Evolutionary conservation across 441 rosid species (phyloP).

Genomic region (Geranium incanum): DNA sequence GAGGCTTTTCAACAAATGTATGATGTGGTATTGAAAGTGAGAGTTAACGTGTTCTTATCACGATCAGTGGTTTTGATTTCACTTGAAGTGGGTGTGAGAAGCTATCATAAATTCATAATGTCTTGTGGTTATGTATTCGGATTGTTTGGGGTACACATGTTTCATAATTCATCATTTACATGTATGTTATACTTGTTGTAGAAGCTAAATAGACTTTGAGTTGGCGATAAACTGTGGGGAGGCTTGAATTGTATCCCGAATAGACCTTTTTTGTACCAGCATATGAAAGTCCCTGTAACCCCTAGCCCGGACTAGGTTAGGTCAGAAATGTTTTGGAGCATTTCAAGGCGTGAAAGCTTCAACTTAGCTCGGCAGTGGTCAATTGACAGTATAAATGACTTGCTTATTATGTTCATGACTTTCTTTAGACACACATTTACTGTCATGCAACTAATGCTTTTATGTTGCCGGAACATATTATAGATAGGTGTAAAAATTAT

Average conservation of each 20-base stretch:
- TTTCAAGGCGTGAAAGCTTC: not conserved
- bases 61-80: not conserved
- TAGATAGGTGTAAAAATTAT: too few relatives aligned
- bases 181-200: not conserved
- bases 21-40: not conserved
- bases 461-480: too few relatives aligned
- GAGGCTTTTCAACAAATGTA: too few relatives aligned
- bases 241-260: not conserved
- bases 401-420: too few relatives aligned
- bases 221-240: not conserved
- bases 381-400: too few relatives aligned
- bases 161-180: not conserved
- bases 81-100: not conserved
- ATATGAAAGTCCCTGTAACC: not conserved
- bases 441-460: too few relatives aligned
- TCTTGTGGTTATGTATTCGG: not conserved
- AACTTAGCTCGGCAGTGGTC: not conserved
- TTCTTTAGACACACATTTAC: too few relatives aligned
- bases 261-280: not conserved
- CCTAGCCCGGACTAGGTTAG: not conserved
- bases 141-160: not conserved
- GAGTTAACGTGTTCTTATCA: not conserved
- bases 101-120: not conserved
- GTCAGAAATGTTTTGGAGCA: not conserved
- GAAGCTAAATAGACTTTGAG: not conserved